These are phyloP conservation scores for Eucalyptus tenuipes DNA, from an alignment of 345 rosid species.

Conservation along the genomic window DNA sequence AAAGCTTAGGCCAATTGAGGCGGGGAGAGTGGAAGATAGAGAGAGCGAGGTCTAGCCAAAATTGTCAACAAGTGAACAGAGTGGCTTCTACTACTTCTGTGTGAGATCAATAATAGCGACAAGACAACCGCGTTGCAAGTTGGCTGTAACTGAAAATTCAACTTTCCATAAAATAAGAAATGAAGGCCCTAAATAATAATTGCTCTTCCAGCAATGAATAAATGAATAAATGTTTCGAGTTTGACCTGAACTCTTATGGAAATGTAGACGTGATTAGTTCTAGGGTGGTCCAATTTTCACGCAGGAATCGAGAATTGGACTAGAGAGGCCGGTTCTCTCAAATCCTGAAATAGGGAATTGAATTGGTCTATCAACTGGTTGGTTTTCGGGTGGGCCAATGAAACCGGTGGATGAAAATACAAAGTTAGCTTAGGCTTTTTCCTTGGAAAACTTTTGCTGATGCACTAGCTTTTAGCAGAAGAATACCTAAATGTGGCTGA, in stretches of 20 bases:
- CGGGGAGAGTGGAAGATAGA: not conserved
- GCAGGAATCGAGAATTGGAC: not conserved
- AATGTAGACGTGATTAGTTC: not conserved
- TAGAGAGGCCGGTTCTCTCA: too few relatives aligned
- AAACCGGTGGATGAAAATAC: rapidly evolving
- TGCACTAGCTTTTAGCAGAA: not conserved
- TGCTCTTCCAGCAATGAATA: not conserved
- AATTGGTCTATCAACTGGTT: too few relatives aligned
- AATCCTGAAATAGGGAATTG: too few relatives aligned
- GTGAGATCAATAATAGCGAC: not conserved
- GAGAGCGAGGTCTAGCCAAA: not conserved
- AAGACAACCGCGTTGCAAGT: not conserved
- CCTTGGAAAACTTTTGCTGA: too few relatives aligned
- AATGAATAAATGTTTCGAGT: not conserved
- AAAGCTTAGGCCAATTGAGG: not conserved
- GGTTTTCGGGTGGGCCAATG: rapidly evolving
- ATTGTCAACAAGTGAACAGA: not conserved
- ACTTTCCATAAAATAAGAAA: not conserved
- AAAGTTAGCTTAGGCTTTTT: not conserved
- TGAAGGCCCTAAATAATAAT: not conserved
- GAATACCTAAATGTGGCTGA: not conserved
- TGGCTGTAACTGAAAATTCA: not conserved
- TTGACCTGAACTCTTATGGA: not conserved
- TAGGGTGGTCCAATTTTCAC: rapidly evolving
- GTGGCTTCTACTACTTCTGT: not conserved